Base-by-base conservation (phyloP, 2,329 filamentous ascomycete species). In the Aureobasidium sp. region DNA sequence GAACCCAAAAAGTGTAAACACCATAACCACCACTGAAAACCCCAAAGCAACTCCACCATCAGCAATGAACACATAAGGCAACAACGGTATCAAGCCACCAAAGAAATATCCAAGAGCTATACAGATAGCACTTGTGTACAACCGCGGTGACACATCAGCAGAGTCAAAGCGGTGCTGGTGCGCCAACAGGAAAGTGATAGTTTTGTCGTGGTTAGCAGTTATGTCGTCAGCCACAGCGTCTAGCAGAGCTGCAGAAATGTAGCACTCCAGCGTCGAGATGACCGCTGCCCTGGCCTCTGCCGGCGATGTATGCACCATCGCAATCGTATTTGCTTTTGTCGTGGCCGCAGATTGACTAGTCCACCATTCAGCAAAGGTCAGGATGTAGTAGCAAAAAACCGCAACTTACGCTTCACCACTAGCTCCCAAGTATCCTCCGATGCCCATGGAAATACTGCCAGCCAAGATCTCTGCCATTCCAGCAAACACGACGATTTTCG, bases 51-150 rank as follows among this genome's bases (percentile, higher is more conserved):
- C 75, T 27, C 74, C 67, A 5, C 75, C 63, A 4, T 64, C 64
- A 1, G 63, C 66, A 19, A 79, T 74, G 59, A 86, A 76, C 64
- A 89, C 85, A 73, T 90, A 90, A 0, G 87, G 87, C 43, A 87
- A 72, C 67, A 89, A 78, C 15, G 87, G 86, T n/a, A 89, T 80
- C 58, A 89, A 76, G 0, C 87, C 87, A 21, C 87, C 87, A 23
- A 89, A 71, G 57, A 89, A 84, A 70, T 90, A 90, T 37, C 85
- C 85, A 17, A 84, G 67, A 0, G 85, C 84, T 67, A 90, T 86
- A 9, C 84, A 88, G 27, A 84, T 64, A 2, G 84, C 87, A 0
- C 82, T 85, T 46, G 73, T 74, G 67, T 74, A 77, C 11, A 77
- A 76, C 61, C 75, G 73, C 2, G 63, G 64, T 19, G 65, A 60